Base-by-base conservation (phyloP, 2,329 filamentous ascomycete genomes). In the Sporothrix curviconia region DNA sequence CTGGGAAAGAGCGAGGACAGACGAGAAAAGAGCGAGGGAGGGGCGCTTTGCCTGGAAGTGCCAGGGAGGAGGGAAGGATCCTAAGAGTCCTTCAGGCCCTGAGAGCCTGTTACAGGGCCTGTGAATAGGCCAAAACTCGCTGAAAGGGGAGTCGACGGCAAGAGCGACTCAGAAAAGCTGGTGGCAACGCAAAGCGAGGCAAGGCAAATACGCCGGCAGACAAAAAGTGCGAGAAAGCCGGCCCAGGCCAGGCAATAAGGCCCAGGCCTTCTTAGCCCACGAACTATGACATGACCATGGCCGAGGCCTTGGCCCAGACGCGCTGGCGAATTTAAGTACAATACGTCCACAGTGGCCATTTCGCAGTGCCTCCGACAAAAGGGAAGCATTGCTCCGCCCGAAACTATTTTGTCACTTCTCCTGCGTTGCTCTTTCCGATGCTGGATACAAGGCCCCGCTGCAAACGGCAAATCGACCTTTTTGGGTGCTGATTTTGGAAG, bases 141-240 rank as follows among this genome's bases (percentile, higher is more conserved):
- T 46, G 43, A 50, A 42, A 36, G 37, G 28, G 19, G 47, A 19
- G 46, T 37, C 46, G 39, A 15, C 42, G 54, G 50, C 53, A 55
- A 37, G 42, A 50, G 50, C 50, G 34, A 55, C 37, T 25, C 32
- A 56, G 19, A 28, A 44, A 28, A 46, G 25, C 46, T 52, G 55
- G 56, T 58, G 56, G 56, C 50, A 30, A 57, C 42, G 50, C 42
- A 24, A 52, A 30, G 40, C 39, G 47, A 50, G 37, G n/a, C n/a
- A 52, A 30, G 25, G 50, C 50, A 34, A 51, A 37, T 32, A 17
- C 30, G n/a, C n/a, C n/a, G n/a, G n/a, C n/a, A 53, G 40, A 25
- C 28, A 50, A 56, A 17, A 32, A 43, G 19, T n/a, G 44, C 22
- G 17, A 34, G 28, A 47, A 49, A 34, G 44, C 28, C 44, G 4